Evolutionary conservation across 2,329 filamentous ascomycete species (phyloP), one percentile per base, ranked within the genome.

Genomic region (Proliferodiscus dingleyae): DNA sequence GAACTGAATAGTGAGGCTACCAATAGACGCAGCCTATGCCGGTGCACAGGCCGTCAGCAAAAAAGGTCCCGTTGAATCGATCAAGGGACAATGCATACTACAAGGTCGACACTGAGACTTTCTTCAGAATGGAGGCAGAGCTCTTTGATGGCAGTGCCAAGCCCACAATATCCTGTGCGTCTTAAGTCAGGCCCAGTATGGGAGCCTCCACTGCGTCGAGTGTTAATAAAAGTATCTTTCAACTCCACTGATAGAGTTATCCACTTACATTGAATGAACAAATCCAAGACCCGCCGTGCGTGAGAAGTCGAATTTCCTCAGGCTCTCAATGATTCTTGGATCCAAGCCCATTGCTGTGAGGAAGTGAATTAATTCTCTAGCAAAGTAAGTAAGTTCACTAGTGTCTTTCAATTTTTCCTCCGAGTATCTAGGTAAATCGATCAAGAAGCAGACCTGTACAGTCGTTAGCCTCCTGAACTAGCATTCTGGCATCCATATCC

Each of bases 221-320:
- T 41, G 47, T 33, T 29, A 40, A 10, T 32, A 34, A 33, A 16
- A 19, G 37, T 39, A 34, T 11, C 15, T 33, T 38, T 38, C 6
- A n/a, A 19, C 10, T 23, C 23, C 34, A 37, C 6, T 53, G n/a
- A 45, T 26, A 28, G 28, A 22, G 16, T 23, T 22, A 28, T 32
- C 49, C 45, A 61, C 82, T 66, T 67, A 89, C 85, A 94, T 87
- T 6, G 85, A 85, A 63, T 95, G 89, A 5, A 97, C 79, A 64
- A 98, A 95, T 2, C 80, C 85, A 53, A 94, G 75, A 24, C 78
- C 69, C 9, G 67, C 65, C 0, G 91, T 95, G 49, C 77, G 73
- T 2, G 78, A 75, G 61, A 95, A 97, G 64, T 97, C 89, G 64
- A 94, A 97, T 24, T 79, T 81, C 18, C 75, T 67, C 4, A 97